Evolutionary conservation across 768 basidiomycete species (phyloP), one percentile per base, ranked within the genome.

Genomic region (Tylopilus sp.): DNA sequence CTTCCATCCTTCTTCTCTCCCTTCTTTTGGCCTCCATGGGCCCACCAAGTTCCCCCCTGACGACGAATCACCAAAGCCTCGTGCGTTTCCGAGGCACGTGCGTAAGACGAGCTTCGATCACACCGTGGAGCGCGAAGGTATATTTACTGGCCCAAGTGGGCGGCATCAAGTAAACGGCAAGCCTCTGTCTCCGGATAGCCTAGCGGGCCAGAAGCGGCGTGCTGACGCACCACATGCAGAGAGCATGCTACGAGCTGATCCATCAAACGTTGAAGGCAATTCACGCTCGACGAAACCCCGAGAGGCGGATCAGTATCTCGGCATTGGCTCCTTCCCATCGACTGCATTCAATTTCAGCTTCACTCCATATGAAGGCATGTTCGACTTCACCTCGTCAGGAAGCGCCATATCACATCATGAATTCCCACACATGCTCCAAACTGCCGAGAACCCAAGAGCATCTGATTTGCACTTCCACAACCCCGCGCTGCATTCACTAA

Each of bases 81-180:
- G 78, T 56, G 70, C 77, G 26, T 90, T 93, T 65, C 90, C 93
- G 47, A 81, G 86, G 53, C 87, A 88, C 69, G 90, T 92, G 52
- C 82, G 93, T 55, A 97, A 97, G 76, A 91, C 93, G 41, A 93
- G 91, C 69, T 95, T 94, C 67, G 93, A 97, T 69, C 93, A 94
- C 70, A 94, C 93, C 4, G 85, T 95, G 36, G 78, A 80, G 33
- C 81, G 79, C 57, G 83, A 86, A 54, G 81, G 78, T 33, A 77
- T 85, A 48, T 72, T 82, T 52, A 63, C 73, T 26, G 80, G 79
- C 38, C 69, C 81, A 44, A 78, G 78, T 58, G 85, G 86, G 50
- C 77, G 88, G 44, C 88, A 91, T 71, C 87, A 90, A 67, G 83
- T 89, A 56, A 87, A 91, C 64, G 86, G 87, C 31, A 85, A 84